Percentiles rank a stretch among this genome's conserved stretches.
phyloP scores from a whole-genome alignment of 2,329 filamentous ascomycete genomes.

The Elsinoe australis region DNA sequence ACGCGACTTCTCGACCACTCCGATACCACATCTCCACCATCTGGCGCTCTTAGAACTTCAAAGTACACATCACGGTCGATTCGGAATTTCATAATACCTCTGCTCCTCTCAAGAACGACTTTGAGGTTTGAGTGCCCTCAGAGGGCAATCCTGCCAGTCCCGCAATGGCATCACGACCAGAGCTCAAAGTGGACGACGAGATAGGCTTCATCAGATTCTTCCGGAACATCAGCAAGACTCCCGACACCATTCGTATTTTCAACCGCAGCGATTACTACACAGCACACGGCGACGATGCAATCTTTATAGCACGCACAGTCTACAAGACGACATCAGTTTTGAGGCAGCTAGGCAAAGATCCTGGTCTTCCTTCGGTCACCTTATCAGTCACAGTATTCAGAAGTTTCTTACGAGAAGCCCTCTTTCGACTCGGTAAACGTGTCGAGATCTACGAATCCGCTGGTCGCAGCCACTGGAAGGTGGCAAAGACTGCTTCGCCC shows the following conservation, averaged over 20 bases:
- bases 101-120: no score
- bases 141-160: no score
- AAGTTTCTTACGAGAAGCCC: constrained; percentile 87
- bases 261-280: constrained; percentile 94
- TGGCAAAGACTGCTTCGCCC: constrained; percentile 75
- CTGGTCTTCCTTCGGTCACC: constrained; percentile 85
- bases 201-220: constrained; percentile 95
- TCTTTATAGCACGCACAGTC: constrained; percentile 72
- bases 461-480: constrained; percentile 83
- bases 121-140: no score
- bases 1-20: constrained; percentile 3
- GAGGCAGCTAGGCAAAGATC: constrained; percentile 75
- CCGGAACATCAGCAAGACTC: constrained; percentile 65
- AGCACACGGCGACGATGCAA: constrained; percentile 78
- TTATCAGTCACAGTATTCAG: constrained; percentile 93
- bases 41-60: no score
- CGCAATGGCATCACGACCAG: constrained; percentile 52
- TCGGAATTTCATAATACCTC: no score
- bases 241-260: constrained; percentile 79
- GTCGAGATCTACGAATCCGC: constrained; percentile 81
- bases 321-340: constrained; percentile 98
- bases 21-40: background rate
- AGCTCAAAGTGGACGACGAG: constrained; percentile 80
- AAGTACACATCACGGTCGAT: no score
- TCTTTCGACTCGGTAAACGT: constrained; percentile 84